Conservation (phyloP, 345 rosid species). For the Reutealis trisperma region DNA sequence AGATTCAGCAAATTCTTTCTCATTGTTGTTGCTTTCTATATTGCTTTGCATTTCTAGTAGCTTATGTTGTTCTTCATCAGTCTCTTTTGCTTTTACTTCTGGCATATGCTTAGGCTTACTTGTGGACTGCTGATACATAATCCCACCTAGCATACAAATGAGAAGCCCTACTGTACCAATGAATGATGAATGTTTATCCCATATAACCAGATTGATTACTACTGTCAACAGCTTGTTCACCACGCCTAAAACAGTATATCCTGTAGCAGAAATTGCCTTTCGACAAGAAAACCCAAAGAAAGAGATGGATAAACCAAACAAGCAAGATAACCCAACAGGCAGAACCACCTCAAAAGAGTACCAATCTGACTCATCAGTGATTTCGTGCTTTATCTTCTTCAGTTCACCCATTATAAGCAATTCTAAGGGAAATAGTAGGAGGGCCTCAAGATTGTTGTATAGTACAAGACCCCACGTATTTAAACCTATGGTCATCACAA, state of each 20-base stretch:
- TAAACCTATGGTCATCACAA: constrained; percentile 91
- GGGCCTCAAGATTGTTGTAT: constrained; percentile 94
- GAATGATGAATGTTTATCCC: constrained; percentile 92
- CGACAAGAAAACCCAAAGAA: constrained; percentile 98
- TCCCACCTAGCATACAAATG: constrained; percentile 89
- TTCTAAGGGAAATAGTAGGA: constrained; percentile 86
- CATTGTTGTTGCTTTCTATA: constrained; percentile 29
- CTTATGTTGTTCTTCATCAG: constrained; percentile 69
- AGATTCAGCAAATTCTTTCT: constrained; percentile 31
- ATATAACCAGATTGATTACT: constrained; percentile 73
- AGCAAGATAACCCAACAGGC: constrained; percentile 83
- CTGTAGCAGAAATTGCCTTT: constrained; percentile 91
- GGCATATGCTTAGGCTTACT: constrained; percentile 57
- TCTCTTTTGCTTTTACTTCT: constrained; percentile 40
- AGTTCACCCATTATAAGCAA: constrained; percentile 93
- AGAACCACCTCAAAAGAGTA: constrained; percentile 67
- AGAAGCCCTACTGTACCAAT: constrained; percentile 83
- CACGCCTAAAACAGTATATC: constrained; percentile 96
- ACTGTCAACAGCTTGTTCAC: constrained; percentile 93
- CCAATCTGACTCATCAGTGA: constrained; percentile 72
- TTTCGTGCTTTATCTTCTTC: constrained; percentile 82
- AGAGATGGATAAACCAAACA: constrained; percentile 88
- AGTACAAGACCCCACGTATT: constrained; percentile 97
- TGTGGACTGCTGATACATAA: constrained; percentile 88
- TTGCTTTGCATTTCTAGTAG: constrained; percentile 72